A percentile compares a stretch with the other conserved stretches of the same genome.
These are phyloP conservation scores for Ensete glaucum DNA, from an alignment of 176 grass and related monocot genomes.

Conservation along the genomic window DNA sequence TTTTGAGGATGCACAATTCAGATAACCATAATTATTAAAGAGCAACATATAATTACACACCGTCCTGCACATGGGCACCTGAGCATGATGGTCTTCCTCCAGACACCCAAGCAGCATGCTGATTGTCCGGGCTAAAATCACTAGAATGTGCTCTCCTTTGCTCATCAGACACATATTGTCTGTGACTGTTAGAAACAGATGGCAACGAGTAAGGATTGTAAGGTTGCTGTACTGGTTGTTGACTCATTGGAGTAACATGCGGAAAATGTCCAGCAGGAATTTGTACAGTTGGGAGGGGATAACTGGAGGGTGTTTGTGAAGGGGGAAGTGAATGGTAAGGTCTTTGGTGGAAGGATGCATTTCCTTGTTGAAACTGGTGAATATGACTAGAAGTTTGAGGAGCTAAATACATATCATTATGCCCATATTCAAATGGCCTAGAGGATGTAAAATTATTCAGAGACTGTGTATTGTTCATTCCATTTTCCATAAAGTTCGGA, in stretches of 20 bases:
- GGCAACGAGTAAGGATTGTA: conserved; percentile 52
- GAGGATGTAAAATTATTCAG: conserved; percentile 35
- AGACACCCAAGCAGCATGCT: conserved; percentile 47
- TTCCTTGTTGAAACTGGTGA: conserved; percentile 54
- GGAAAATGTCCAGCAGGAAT: conserved; percentile 20
- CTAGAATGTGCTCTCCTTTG: conserved; percentile 49
- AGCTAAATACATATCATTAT: conserved; percentile 43
- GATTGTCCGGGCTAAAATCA: conserved; percentile 68
- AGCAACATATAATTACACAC: conserved; percentile 15
- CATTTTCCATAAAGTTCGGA: conserved; percentile 37
- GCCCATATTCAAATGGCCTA: conserved; percentile 55
- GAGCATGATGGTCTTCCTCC: conserved; percentile 36
- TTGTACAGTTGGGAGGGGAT: conserved; percentile 24
- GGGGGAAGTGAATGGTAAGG: conserved; percentile 52
- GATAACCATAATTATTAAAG: conserved; percentile 12
- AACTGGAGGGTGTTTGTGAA: conserved; percentile 37
- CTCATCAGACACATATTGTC: conserved; percentile 50
- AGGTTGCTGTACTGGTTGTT: conserved; percentile 40
- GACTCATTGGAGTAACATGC: conserved; percentile 46
- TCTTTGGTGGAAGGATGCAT: conserved; percentile 54
- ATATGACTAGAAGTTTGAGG: conserved; percentile 47
- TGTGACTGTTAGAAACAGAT: conserved; percentile 49
- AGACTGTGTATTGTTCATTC: conserved; percentile 43
- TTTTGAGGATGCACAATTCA: not conserved
- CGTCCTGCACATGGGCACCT: conserved; percentile 5